A percentile compares a stretch with the other conserved stretches of the same genome.
These are phyloP conservation scores for Colletotrichum destructivum DNA, from an alignment of 2,329 filamentous ascomycete genomes.

Conservation along the genomic window DNA sequence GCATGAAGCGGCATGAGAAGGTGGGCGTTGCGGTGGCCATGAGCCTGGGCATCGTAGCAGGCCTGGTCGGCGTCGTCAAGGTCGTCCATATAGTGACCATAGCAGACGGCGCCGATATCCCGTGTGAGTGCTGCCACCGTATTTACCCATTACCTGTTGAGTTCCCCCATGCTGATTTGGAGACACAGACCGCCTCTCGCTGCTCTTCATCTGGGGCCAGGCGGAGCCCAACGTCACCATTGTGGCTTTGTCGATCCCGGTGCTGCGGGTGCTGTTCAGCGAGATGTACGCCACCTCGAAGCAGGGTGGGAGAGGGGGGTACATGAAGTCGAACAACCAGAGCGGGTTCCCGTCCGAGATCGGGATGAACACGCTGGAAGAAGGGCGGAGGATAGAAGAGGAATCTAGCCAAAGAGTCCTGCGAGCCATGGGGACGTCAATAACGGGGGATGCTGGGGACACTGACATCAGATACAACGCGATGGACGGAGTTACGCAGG, in stretches of 20 bases:
- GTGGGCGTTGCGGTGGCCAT: slow-evolving; percentile 47
- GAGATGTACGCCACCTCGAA: slow-evolving; percentile 19
- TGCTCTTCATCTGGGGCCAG: slow-evolving; percentile 36
- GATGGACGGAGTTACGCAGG: slow-evolving; percentile 15
- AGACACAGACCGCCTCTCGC: slow-evolving; percentile 5
- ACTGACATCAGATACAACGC: slow-evolving; percentile 2
- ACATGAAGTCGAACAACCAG: slow-evolving; percentile 10
- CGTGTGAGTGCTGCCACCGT: not conserved
- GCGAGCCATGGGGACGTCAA: slow-evolving; percentile 8
- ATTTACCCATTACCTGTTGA: too few species aligned
- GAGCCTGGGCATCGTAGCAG: slow-evolving; percentile 45
- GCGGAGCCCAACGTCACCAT: slow-evolving; percentile 39
- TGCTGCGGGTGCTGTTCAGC: slow-evolving; percentile 34
- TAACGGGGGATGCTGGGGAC: not conserved
- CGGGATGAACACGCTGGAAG: not conserved
- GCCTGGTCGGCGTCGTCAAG: slow-evolving; percentile 20
- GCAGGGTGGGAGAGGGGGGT: not conserved
- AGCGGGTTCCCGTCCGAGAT: slow-evolving; percentile 3
- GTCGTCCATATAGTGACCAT: slow-evolving; percentile 25
- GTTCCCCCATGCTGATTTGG: not conserved
- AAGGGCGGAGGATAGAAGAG: not conserved
- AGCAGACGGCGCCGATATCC: slow-evolving; percentile 24
- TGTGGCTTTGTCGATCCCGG: slow-evolving; percentile 36
- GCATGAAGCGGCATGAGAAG: slow-evolving; percentile 49
- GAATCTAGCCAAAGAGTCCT: not conserved